phyloP scores from a whole-genome alignment of 1,284 basidiomycete genomes.

The Earliella scabrosa region DNA sequence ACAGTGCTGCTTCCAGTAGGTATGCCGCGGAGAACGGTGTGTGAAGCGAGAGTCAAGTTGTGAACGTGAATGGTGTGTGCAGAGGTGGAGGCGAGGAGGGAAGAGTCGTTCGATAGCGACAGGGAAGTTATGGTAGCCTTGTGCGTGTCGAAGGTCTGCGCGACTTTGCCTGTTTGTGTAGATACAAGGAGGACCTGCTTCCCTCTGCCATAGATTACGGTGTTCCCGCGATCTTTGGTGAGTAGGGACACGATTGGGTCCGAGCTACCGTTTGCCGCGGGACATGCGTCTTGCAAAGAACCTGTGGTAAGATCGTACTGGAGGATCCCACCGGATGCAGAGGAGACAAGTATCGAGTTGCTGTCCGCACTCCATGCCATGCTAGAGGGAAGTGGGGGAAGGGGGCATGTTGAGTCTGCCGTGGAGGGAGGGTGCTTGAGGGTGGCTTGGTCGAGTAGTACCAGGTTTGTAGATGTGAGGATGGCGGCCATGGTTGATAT shows the following conservation, averaged over 20 bases:
- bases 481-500: conserved; percentile 30
- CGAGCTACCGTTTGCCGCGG: conserved; percentile 16
- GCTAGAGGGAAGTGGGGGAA: conserved; percentile 45
- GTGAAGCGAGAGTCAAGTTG: conserved; percentile 56
- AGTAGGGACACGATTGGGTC: conserved; percentile 45
- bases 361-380: conserved; percentile 61
- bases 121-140: conserved; percentile 53
- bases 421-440: conserved; percentile 48
- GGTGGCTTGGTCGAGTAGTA: conserved; percentile 47
- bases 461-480: conserved; percentile 23
- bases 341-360: conserved; percentile 55
- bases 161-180: conserved; percentile 52
- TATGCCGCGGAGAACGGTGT: conserved; percentile 57
- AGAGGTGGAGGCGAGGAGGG: conserved; percentile 61
- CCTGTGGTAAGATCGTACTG: conserved; percentile 52
- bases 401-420: conserved; percentile 42
- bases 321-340: conserved; percentile 44
- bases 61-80: conserved; percentile 57
- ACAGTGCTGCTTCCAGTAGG: conserved; percentile 41
- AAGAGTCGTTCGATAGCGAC: conserved; percentile 61
- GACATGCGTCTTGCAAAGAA: conserved; percentile 45
- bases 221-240: conserved; percentile 47
- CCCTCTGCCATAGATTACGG: conserved; percentile 50
- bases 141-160: conserved; percentile 66
- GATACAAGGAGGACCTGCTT: conserved; percentile 68